phyloP scores from a whole-genome alignment of 495 filamentous ascomycete genomes.

The Penicillium canariense region DNA sequence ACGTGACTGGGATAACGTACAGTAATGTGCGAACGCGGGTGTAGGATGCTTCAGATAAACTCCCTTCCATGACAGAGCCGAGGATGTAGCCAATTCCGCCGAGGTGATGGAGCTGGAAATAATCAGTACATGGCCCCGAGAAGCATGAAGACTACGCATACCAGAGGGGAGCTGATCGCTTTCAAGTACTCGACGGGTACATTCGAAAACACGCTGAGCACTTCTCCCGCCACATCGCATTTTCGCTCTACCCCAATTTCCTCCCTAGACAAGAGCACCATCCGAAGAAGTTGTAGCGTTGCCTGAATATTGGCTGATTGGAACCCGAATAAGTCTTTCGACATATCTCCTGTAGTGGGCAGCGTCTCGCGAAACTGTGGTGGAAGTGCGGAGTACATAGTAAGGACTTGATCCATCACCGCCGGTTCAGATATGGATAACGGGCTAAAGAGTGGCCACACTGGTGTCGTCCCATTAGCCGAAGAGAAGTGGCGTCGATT shows the following conservation, averaged over 20 bases:
- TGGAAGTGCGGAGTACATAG: slow-evolving; percentile 40
- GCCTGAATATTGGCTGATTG: slow-evolving; percentile 54
- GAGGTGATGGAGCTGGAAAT: slow-evolving; percentile 42
- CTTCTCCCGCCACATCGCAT: slow-evolving; percentile 48
- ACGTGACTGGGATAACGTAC: slow-evolving; percentile 16
- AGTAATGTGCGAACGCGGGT: slow-evolving; percentile 44
- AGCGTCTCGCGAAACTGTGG: slow-evolving; percentile 37
- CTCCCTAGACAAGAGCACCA: slow-evolving; percentile 45
- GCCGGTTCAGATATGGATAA: slow-evolving; percentile 27
- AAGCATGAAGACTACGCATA: slow-evolving; percentile 2
- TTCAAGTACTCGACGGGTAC: slow-evolving; percentile 45
- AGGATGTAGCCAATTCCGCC: slow-evolving; percentile 51
- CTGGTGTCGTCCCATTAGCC: slow-evolving; percentile 28
- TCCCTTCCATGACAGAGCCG: slow-evolving; percentile 48
- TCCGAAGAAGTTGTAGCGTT: slow-evolving; percentile 49
- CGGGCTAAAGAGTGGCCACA: slow-evolving; percentile 28
- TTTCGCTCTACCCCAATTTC: slow-evolving; percentile 42
- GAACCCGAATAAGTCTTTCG: slow-evolving; percentile 43
- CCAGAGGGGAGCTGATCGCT: slow-evolving; percentile 49
- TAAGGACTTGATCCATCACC: slow-evolving; percentile 39
- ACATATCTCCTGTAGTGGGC: slow-evolving; percentile 30
- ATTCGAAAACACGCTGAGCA: slow-evolving; percentile 44
- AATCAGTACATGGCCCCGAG: too few species aligned
- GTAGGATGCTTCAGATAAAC: slow-evolving; percentile 46
- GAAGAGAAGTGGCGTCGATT: slow-evolving; percentile 27